Conservation (phyloP, 2,329 filamentous ascomycete species). For the Simplicillium sp. region DNA sequence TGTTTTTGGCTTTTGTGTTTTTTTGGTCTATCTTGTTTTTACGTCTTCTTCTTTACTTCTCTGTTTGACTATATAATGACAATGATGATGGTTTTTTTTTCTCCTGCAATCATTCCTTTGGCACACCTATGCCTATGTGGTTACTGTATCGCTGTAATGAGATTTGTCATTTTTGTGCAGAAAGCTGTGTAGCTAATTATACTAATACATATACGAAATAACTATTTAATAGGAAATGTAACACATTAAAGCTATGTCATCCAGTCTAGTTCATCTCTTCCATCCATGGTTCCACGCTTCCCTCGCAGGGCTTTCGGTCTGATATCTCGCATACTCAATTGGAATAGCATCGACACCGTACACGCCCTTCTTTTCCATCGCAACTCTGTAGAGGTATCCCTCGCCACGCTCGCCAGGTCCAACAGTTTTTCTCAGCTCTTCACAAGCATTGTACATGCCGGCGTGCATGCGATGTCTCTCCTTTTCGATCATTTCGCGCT, state of each 20-base stretch:
- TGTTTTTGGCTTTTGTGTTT: slow-evolving; percentile 7
- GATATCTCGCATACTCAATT: slow-evolving; percentile 79
- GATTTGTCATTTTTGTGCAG: too few relatives aligned
- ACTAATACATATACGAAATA: background rate
- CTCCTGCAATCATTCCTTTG: background rate
- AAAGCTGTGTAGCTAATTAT: background rate
- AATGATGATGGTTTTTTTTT: slow-evolving; percentile 12
- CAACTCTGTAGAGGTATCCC: slow-evolving; percentile 73
- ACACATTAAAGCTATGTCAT: too few relatives aligned
- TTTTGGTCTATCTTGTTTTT: slow-evolving; percentile 5
- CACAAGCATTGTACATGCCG: slow-evolving; percentile 76
- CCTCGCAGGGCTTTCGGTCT: slow-evolving; percentile 72
- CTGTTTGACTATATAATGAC: slow-evolving; percentile 12
- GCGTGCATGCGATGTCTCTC: slow-evolving; percentile 75
- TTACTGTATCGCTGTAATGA: too few relatives aligned
- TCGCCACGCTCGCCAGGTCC: slow-evolving; percentile 48
- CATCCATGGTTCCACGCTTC: slow-evolving; percentile 91
- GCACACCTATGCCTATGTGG: too few relatives aligned
- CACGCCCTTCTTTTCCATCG: slow-evolving; percentile 84
- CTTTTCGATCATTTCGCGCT: slow-evolving; percentile 51
- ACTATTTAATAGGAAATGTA: too few relatives aligned
- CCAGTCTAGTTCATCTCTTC: slow-evolving; percentile 46
- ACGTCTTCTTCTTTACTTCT: slow-evolving; percentile 9
- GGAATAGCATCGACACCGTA: slow-evolving; percentile 66
- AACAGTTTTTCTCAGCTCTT: slow-evolving; percentile 60